Percentiles rank a stretch among this genome's conserved stretches.
phyloP scores from a whole-genome alignment of 768 basidiomycete species.

The Tylopilus subfusipes region DNA sequence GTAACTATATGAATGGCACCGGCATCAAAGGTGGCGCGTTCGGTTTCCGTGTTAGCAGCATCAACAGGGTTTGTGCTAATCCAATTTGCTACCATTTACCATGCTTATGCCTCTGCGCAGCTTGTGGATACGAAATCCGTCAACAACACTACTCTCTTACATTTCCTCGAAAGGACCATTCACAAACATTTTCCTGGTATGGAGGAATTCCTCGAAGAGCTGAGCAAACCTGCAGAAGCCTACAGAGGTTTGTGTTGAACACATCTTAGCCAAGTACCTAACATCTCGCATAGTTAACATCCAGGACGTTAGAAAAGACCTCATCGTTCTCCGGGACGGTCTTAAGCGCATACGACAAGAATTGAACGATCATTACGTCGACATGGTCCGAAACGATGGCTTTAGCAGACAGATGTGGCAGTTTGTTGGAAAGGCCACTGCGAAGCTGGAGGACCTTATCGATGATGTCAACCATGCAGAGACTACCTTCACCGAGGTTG shows the following conservation, averaged over 20 bases:
- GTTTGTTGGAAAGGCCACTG: conserved; percentile 74
- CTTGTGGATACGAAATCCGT: conserved; percentile 97
- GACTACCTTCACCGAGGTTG: conserved; percentile 76
- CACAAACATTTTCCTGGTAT: conserved; percentile 84
- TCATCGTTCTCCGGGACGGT: conserved; percentile 68
- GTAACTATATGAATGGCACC: conserved; percentile 98
- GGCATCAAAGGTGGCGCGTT: conserved; percentile 96
- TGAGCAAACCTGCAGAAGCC: conserved; percentile 86
- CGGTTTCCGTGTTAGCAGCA: conserved; percentile 95
- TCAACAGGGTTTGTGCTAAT: conserved; percentile 73
- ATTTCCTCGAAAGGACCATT: conserved; percentile 90
- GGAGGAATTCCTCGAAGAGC: conserved; percentile 84
- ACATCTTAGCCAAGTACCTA: neutral
- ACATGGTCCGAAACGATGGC: conserved; percentile 64
- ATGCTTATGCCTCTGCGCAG: conserved; percentile 38
- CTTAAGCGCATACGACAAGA: conserved; percentile 79
- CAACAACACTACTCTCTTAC: conserved; percentile 89
- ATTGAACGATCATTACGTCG: conserved; percentile 73
- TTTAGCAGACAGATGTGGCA: conserved; percentile 92
- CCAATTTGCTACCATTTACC: neutral
- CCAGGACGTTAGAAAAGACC: conserved; percentile 76
- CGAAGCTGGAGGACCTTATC: conserved; percentile 74
- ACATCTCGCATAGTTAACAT: conserved; percentile 64
- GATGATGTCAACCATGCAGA: conserved; percentile 89
- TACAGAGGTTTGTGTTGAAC: conserved; percentile 67